Evolutionary conservation across 352 stramenopile species (phyloP), one percentile per base, ranked within the genome.

Genomic region (Phytophthora pseudosyringae): DNA sequence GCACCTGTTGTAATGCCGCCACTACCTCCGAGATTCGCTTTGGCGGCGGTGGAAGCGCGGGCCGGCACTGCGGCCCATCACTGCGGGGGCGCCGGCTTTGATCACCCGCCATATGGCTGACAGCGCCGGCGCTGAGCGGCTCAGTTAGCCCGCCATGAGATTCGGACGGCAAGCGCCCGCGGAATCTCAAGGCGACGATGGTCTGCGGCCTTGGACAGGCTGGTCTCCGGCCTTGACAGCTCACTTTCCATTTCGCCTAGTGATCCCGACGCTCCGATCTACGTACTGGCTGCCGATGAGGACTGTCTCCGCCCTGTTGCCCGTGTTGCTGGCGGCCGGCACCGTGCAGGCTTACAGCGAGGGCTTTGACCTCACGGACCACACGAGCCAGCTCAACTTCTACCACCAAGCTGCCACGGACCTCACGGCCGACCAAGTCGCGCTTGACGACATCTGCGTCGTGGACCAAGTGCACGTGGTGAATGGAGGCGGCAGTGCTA

Each of bases 371-470:
- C 55, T 88, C 32, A 72, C 80, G 40, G 78, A 85, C 67, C 76
- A 85, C 66, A 85, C 78, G 43, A 88, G 74, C 38, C 75, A 82
- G 51, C 76, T 88, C 57, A 83, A 80, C 59, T 84, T 74, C 62
- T 88, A 88, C 64, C 78, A 83, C 61, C 63, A 70, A 54, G 76
- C 78, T 29, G 76, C 72, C 41, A 71, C 76, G 11, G 47, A 71
- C 48, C 71, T 81, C 49, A 64, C 67, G 29, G 56, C 56, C 0
- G 73, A 68, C 43, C 70, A 87, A 48, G 76, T 77, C 4, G 59
- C 62, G 32, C 73, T 88, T 29, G 63, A 76, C 13, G 73, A 71
- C 18, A 62, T 54, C 25, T 88, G 78, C 45, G 43, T 69, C 36
- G 78, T 85, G 11, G 78, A 88, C 53, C 70, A 82, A 63, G 76